Base-by-base conservation (phyloP, 345 rosid species). In the Eucalyptus globulus region DNA sequence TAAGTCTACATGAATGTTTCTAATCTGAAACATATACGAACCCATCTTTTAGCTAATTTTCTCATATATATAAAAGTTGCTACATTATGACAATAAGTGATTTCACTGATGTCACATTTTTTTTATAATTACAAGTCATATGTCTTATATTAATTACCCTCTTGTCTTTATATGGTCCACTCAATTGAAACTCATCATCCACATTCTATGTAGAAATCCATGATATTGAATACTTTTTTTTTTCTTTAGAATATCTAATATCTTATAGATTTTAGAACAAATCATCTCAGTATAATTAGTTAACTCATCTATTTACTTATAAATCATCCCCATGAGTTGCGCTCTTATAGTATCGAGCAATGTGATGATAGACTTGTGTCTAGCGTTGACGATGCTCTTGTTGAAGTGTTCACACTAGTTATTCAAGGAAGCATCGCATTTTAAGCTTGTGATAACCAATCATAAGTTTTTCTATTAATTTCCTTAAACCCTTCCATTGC, bases 251-350 rank as follows among this genome's bases (percentile, higher is more conserved):
- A 56, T 1, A 56, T 56, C 27, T 24, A 56, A 56, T 56, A 53
- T 53, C 56, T 53, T 53, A 56, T 56, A 6, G 13, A 56, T 21
- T 24, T 56, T 24, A 22, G 13, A 22, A 56, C 29, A 56, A 56
- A 56, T 56, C 29, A 56, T 53, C 58, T 21, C 26, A 53, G 1
- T 19, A 53, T 53, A 53, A 53, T 53, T 56, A 56, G 29, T 24
- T 9, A 56, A 56, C 29, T 6, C 29, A 56, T 56, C 62, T 56
- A 22, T 56, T 24, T 56, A 11, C 13, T 22, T 24, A 56, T 24
- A 3, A 56, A 56, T 56, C 1, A 1, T 56, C 62, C 0, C 62
- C 1, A 9, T 56, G 13, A 56, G 62, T 56, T 56, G 13, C 0
- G 1, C 13, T 24, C 13, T 56, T 56, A 22, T 24, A 56, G 3